phyloP scores from a whole-genome alignment of 306 rosid genomes.

The Quillaja saponaria region DNA sequence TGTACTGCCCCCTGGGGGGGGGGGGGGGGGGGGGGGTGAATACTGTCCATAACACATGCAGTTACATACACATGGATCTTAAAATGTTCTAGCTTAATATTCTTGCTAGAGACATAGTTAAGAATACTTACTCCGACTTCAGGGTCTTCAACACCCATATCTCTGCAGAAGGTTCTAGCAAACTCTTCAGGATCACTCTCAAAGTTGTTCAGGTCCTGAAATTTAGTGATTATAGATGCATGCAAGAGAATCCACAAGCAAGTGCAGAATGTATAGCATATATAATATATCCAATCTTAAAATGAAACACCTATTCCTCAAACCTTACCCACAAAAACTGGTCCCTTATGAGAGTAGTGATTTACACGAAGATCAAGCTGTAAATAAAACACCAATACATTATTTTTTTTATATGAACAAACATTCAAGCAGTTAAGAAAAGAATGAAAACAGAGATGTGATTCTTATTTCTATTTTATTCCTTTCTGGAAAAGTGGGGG shows the following conservation, averaged over 20 bases:
- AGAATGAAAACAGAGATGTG: not conserved
- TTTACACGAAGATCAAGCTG: slow-evolving; percentile 96
- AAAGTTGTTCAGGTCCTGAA: slow-evolving; percentile 88
- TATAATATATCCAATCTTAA: slow-evolving; percentile 5
- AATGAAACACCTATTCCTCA: not conserved
- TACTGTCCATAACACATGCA: not conserved
- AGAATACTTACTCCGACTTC: slow-evolving; percentile 87
- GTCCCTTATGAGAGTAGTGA: slow-evolving; percentile 82
- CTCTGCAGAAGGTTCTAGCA: slow-evolving; percentile 76
- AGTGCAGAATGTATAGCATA: slow-evolving; percentile 9
- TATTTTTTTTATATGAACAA: not conserved
- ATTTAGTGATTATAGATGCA: slow-evolving; percentile 24
- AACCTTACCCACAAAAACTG: slow-evolving; percentile 90
- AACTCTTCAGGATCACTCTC: slow-evolving; percentile 98
- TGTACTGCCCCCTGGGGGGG: too few species aligned
- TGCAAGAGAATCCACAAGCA: slow-evolving; percentile 14
- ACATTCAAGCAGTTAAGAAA: not conserved
- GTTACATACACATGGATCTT: slow-evolving; percentile 2
- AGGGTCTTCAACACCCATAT: slow-evolving; percentile 84
- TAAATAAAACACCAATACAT: slow-evolving; percentile 16
- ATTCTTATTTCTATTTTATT: too few species aligned
- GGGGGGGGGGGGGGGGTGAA: too few species aligned
- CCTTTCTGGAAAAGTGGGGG: not conserved
- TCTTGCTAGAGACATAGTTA: not conserved
- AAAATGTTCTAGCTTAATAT: slow-evolving; percentile 6